Evolutionary conservation across 306 rosid species (phyloP), one percentile per base, ranked within the genome.

Genomic region (Aeschynomene evenia): DNA sequence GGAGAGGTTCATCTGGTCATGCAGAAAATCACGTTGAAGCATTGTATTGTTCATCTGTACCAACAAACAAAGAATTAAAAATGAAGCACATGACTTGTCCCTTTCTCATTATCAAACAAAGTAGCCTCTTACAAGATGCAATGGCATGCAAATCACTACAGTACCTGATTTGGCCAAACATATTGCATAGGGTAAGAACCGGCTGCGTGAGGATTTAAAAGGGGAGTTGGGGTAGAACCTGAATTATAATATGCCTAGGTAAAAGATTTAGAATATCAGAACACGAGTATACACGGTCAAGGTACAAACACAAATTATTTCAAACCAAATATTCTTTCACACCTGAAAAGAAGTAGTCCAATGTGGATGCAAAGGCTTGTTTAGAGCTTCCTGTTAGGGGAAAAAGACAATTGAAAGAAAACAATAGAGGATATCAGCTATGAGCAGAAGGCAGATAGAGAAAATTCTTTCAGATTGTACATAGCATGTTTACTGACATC

Each of bases 331-430:
- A 31, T 40, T 62, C 7, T 54, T 45, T 66, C 18, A 48, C 16
- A 83, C 85, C 87, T 78, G 82, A 61, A 42, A 51, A 63, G 71
- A 16, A 64, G 73, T 22, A 62, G 77, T 3, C 81, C 85, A 77
- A 59, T 24, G 60, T 16, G 68, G 46, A 55, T 22, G 36, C 53
- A 56, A 45, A 46, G 67, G 66, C 7, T 60, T 40, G 59, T 42
- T 77, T 42, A 31, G 60, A 64, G 61, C 42, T 70, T 58, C 80
- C 75, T 79, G 75, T 43, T 31, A 33, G 18, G 19, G 6, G 14
- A 39, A 40, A 20, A 19, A 7, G 3, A 50, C 18, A 58, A 39
- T 8, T 7, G n/a, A 64, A 63, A 55, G 8, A 24, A 57, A 31
- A 16, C n/a, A 45, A 15, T 19, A 22, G 37, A 62, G 66, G 18